A percentile compares a stretch with the other conserved stretches of the same genome.
Conservation (phyloP, 139 green algal genomes). For the Mychonastes homosphaera region DNA sequence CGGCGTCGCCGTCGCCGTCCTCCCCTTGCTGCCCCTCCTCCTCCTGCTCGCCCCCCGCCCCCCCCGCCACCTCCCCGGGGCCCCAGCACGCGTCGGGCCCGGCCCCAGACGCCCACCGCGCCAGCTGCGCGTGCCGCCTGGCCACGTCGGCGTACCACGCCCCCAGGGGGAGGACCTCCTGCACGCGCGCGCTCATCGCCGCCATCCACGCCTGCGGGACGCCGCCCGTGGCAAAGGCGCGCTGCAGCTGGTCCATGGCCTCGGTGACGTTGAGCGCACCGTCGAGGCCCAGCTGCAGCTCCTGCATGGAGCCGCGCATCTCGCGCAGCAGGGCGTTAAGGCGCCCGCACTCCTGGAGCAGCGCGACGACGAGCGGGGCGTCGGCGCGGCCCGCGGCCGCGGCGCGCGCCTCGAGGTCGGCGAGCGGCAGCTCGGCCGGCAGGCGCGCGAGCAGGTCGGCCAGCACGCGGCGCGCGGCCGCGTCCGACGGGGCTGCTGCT, state of each 20-base stretch:
- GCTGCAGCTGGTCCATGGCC: constrained; percentile 65
- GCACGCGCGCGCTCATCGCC: constrained; percentile 65
- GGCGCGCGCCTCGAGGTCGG: too few species aligned
- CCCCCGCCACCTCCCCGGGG: too few species aligned
- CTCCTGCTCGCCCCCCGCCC: too few species aligned
- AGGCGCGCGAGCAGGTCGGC: too few species aligned
- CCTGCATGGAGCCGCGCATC: constrained; percentile 71
- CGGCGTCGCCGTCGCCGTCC: too few species aligned
- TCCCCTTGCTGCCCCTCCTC: too few species aligned
- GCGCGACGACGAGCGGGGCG: too few species aligned
- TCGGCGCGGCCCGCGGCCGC: too few species aligned
- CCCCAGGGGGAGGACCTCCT: constrained; percentile 57
- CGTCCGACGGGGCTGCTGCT: too few species aligned
- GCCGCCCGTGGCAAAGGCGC: constrained; percentile 57
- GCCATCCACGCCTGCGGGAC: constrained; percentile 59
- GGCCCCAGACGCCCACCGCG: constrained; percentile 50
- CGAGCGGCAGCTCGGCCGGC: too few species aligned
- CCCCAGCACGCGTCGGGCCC: too few species aligned
- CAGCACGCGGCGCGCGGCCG: too few species aligned
- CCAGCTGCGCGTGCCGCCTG: constrained; percentile 64
- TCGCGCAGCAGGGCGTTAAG: constrained; percentile 71
- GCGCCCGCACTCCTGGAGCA: constrained; percentile 54
- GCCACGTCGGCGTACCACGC: constrained; percentile 64
- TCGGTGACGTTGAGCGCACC: constrained; percentile 79
- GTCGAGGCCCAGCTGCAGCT: constrained; percentile 74